Evolutionary conservation across 306 rosid genomes (phyloP).

Genomic region (Cicer chorassanicum): DNA sequence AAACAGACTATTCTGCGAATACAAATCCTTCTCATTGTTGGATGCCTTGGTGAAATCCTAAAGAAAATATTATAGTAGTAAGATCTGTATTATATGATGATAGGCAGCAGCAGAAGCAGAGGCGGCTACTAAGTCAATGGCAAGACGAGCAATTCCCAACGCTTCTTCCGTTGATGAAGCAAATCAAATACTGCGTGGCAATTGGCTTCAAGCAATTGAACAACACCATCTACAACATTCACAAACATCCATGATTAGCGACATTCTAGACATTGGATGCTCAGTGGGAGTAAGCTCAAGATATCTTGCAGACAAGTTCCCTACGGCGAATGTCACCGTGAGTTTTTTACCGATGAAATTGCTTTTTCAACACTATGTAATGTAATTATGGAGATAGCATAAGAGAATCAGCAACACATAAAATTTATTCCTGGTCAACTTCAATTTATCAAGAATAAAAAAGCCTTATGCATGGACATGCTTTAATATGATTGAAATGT

Average conservation of each 20-base stretch:
- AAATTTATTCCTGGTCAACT: conserved; percentile 17
- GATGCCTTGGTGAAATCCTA: neutral
- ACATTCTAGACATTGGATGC: conserved; percentile 72
- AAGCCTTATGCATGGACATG: conserved; percentile 28
- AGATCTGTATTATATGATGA: conserved; percentile 37
- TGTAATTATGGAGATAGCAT: neutral
- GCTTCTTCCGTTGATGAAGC: conserved; percentile 66
- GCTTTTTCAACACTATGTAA: conserved; percentile 16
- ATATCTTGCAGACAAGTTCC: conserved; percentile 63
- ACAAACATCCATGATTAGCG: conserved; percentile 46
- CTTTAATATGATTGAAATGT: conserved; percentile 35
- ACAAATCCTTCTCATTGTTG: conserved; percentile 13
- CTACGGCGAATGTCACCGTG: conserved; percentile 61
- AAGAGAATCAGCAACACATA: neutral
- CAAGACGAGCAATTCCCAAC: conserved; percentile 55
- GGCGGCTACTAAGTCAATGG: conserved; percentile 70
- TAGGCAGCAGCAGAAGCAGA: conserved; percentile 86
- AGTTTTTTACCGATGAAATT: conserved; percentile 36
- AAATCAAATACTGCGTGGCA: conserved; percentile 52
- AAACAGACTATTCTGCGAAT: neutral
- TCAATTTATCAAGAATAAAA: conserved; percentile 30
- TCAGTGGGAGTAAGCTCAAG: conserved; percentile 67
- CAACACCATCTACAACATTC: conserved; percentile 60
- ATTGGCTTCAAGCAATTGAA: conserved; percentile 65
- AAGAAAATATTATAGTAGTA: conserved; percentile 9